Evolutionary conservation across 1,284 basidiomycete genomes (phyloP).

Genomic region (Sparassis latifolia): DNA sequence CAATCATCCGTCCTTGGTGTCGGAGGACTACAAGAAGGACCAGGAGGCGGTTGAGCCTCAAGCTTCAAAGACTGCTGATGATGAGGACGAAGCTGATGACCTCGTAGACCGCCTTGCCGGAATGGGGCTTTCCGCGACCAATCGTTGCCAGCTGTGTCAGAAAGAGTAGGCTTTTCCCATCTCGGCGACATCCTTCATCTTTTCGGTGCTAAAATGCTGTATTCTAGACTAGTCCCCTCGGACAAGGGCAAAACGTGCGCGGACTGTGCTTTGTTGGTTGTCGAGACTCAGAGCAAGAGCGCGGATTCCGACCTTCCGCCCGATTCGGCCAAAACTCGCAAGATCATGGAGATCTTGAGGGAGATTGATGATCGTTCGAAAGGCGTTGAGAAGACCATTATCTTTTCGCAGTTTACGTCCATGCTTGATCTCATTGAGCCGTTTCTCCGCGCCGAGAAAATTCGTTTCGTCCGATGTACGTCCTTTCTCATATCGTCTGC

Average conservation of each 20-base stretch:
- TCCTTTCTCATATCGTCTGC: constrained; percentile 11
- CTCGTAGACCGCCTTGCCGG: constrained; percentile 73
- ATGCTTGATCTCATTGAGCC: constrained; percentile 87
- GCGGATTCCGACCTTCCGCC: constrained; percentile 40
- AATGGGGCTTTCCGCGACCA: constrained; percentile 55
- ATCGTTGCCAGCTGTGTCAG: constrained; percentile 70
- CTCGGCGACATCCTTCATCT: too few relatives aligned
- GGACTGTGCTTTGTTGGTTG: constrained; percentile 51
- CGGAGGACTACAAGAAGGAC: constrained; percentile 68
- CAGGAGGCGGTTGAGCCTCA: constrained; percentile 68
- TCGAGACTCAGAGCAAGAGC: constrained; percentile 29
- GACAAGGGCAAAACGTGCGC: constrained; percentile 45
- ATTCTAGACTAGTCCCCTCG: constrained; percentile 4
- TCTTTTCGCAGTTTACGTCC: constrained; percentile 85
- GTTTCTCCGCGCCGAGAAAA: constrained; percentile 61
- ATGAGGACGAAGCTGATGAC: constrained; percentile 62
- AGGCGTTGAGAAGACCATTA: constrained; percentile 82
- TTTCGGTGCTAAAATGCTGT: too few relatives aligned
- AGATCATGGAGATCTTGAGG: constrained; percentile 69
- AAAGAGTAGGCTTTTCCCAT: constrained; percentile 41
- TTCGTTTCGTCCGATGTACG: constrained; percentile 83
- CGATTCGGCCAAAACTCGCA: constrained; percentile 84
- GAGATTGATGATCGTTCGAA: constrained; percentile 60
- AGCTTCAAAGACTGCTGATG: constrained; percentile 43
- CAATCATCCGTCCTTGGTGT: constrained; percentile 80